phyloP scores from a whole-genome alignment of 805 yeast species.

The Kodamaea lidongshanica region DNA sequence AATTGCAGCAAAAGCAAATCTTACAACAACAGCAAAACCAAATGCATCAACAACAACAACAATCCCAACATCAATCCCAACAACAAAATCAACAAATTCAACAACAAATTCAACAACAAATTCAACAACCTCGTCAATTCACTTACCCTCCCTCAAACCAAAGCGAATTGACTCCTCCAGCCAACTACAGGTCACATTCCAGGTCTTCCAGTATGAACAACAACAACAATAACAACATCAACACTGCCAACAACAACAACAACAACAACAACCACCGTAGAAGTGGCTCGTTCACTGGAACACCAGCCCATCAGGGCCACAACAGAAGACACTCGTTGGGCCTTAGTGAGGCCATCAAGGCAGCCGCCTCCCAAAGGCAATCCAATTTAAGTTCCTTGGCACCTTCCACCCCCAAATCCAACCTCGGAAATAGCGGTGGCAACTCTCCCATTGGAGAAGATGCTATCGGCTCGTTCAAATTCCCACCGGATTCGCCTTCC shows the following conservation, averaged over 20 bases:
- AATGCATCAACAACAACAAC: constrained; percentile 21
- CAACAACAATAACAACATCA: constrained; percentile 15
- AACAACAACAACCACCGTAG: constrained; percentile 25
- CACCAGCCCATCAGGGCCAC: constrained; percentile 51
- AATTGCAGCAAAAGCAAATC: constrained; percentile 86
- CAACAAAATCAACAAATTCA: constrained; percentile 20
- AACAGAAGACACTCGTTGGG: constrained; percentile 89
- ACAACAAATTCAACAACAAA: constrained; percentile 15
- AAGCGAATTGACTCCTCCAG: constrained; percentile 15
- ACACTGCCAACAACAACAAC: constrained; percentile 20
- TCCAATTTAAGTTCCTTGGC: constrained; percentile 31
- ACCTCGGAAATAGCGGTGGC: constrained; percentile 12
- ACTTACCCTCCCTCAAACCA: constrained; percentile 22
- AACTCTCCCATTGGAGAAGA: constrained; percentile 10
- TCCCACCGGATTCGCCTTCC: constrained; percentile 41
- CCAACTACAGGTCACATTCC: constrained; percentile 26
- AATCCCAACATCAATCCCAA: constrained; percentile 10
- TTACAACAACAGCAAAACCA: constrained; percentile 56
- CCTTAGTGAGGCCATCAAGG: constrained; percentile 85
- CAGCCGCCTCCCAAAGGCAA: constrained; percentile 85
- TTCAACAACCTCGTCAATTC: constrained; percentile 16
- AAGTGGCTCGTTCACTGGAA: constrained; percentile 30
- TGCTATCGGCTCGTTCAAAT: constrained; percentile 41
- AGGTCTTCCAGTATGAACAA: constrained; percentile 22
- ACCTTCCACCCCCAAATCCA: constrained; percentile 18